These are phyloP conservation scores for Apiotrichum brassicae DNA, from an alignment of 1,284 basidiomycete species.

Conservation along the genomic window DNA sequence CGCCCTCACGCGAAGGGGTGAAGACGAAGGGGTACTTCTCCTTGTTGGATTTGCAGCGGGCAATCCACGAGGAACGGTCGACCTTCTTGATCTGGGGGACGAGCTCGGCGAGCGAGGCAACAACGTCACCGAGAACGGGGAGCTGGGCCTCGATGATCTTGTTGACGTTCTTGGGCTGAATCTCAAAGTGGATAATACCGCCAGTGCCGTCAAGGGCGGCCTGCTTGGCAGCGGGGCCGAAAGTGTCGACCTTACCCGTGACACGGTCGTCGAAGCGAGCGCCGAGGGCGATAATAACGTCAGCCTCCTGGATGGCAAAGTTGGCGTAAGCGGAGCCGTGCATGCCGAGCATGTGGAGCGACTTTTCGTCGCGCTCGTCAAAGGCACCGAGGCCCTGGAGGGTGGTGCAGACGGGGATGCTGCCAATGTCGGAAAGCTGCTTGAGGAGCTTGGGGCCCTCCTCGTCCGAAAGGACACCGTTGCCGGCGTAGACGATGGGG, in stretches of 20 bases:
- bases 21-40: constrained; percentile 84
- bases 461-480: constrained; percentile 77
- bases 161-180: constrained; percentile 98
- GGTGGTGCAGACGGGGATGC: constrained; percentile 96
- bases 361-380: constrained; percentile 81
- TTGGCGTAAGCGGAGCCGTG: constrained; percentile 97
- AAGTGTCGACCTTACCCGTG: constrained; percentile 82
- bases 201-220: constrained; percentile 81
- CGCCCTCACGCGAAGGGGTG: constrained; percentile 58
- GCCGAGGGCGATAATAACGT: constrained; percentile 94
- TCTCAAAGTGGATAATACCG: constrained; percentile 98
- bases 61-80: constrained; percentile 72
- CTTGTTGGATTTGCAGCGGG: constrained; percentile 80
- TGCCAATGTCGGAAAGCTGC: constrained; percentile 72
- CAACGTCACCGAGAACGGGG: constrained; percentile 89
- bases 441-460: constrained; percentile 78
- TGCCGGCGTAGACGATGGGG: constrained; percentile 90
- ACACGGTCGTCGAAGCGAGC: constrained; percentile 97
- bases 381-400: constrained; percentile 92
- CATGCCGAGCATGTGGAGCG: constrained; percentile 98
- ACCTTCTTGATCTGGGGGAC: constrained; percentile 67
- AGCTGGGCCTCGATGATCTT: constrained; percentile 95
- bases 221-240: constrained; percentile 82
- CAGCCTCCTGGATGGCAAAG: constrained; percentile 93
- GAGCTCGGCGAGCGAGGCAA: constrained; percentile 70